Evolutionary conservation across 2,329 filamentous ascomycete species (phyloP).

Genomic region (Fusarium phyllophilum): DNA sequence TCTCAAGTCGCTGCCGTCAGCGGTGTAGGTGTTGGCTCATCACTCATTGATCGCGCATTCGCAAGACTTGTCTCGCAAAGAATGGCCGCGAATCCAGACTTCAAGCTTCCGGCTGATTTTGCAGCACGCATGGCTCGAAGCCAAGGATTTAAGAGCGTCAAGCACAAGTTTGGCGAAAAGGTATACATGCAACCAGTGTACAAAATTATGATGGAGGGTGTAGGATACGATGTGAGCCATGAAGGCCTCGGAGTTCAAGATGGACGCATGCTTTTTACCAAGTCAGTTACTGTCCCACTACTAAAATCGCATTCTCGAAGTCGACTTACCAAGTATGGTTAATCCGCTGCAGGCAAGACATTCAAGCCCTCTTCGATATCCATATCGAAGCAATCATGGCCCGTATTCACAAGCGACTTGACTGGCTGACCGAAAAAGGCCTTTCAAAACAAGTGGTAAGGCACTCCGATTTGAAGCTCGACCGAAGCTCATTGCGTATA

Average conservation of each 20-base stretch:
- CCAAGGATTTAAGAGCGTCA: constrained; percentile 51
- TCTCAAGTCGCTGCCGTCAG: constrained; percentile 52
- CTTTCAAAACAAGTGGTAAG: constrained; percentile 50
- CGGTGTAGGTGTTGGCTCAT: constrained; percentile 58
- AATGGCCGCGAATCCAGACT: constrained; percentile 50
- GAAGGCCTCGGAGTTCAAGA: constrained; percentile 51
- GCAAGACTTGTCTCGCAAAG: constrained; percentile 51
- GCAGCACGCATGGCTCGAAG: constrained; percentile 51
- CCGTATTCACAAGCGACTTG: constrained; percentile 53
- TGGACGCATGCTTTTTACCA: constrained; percentile 53
- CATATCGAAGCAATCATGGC: constrained; percentile 46
- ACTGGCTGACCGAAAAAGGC: constrained; percentile 50
- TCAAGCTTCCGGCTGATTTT: constrained; percentile 51
- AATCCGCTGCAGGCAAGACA: constrained; percentile 49
- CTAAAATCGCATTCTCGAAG: neutral
- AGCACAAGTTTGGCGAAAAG: constrained; percentile 57
- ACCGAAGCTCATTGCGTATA: neutral
- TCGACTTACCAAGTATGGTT: neutral
- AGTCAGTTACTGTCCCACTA: constrained; percentile 43
- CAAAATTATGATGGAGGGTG: constrained; percentile 56
- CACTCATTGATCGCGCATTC: constrained; percentile 58
- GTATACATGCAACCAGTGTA: constrained; percentile 54
- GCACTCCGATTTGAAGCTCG: neutral
- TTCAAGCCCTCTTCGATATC: constrained; percentile 55
- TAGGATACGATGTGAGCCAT: constrained; percentile 54